Conservation (phyloP, 805 yeast genomes). For the Wickerhamiella sorbophila region DNA sequence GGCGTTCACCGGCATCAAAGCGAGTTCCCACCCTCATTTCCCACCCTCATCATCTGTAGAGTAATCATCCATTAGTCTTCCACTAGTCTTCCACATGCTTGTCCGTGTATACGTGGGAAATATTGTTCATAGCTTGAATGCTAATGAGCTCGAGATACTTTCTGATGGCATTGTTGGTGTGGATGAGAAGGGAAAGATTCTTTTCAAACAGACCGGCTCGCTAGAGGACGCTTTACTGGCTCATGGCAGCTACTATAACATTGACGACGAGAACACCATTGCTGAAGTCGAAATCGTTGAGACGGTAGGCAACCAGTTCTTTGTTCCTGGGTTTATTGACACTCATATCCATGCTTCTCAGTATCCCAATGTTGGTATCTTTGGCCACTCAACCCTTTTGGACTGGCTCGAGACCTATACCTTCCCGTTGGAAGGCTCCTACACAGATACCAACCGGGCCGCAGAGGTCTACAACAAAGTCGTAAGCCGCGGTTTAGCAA, state of each 20-base stretch:
- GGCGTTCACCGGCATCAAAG: not conserved
- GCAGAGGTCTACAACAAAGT: constrained; percentile 47
- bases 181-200: constrained; percentile 39
- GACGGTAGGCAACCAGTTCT: constrained; percentile 30
- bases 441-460: constrained; percentile 42
- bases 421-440: constrained; percentile 70
- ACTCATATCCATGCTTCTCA: constrained; percentile 81
- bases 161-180: constrained; percentile 52
- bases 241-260: not conserved
- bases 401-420: constrained; percentile 86
- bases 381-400: constrained; percentile 68
- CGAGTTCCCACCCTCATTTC: not conserved
- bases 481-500: constrained; percentile 49
- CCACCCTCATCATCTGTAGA: not conserved
- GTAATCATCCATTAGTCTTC: not conserved
- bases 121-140: constrained; percentile 10
- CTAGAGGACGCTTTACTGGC: constrained; percentile 6
- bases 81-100: too few species aligned
- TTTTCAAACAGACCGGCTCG: constrained; percentile 21
- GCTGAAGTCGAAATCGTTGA: constrained; percentile 6
- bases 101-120: constrained; percentile 5
- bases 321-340: constrained; percentile 72
- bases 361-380: constrained; percentile 69
- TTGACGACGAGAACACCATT: constrained; percentile 10
- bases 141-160: constrained; percentile 34